Evolutionary conservation across 2,329 filamentous ascomycete genomes (phyloP).

Genomic region (Capronia coronata): DNA sequence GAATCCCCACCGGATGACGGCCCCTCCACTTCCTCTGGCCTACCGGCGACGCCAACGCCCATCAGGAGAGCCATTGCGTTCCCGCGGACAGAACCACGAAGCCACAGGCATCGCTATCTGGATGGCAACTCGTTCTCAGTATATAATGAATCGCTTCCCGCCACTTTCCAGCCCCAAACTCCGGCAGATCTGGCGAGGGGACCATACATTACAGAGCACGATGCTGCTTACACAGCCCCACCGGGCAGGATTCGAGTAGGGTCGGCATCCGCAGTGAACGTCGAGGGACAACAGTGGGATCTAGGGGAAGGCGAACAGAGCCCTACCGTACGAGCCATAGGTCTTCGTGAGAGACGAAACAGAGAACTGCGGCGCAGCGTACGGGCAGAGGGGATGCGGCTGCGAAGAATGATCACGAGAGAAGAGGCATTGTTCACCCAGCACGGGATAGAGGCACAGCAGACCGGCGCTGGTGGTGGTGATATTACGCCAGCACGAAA

Average conservation of each 20-base stretch:
- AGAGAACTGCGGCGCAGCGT: slow-evolving; percentile 23
- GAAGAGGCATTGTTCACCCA: slow-evolving; percentile 13
- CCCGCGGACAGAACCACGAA: slow-evolving; percentile 16
- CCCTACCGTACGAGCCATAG: slow-evolving; percentile 21
- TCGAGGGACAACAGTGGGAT: slow-evolving; percentile 6
- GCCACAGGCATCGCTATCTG: slow-evolving; percentile 15
- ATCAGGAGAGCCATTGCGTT: slow-evolving; percentile 7
- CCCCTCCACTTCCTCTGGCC: slow-evolving; percentile 5
- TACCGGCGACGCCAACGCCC: slow-evolving; percentile 14
- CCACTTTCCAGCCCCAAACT: slow-evolving; percentile 25
- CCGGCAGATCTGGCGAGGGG: slow-evolving; percentile 24
- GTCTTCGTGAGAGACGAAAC: slow-evolving; percentile 20
- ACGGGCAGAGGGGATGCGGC: slow-evolving; percentile 16
- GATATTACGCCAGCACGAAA: neutral
- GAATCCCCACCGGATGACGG: neutral
- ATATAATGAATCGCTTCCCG: slow-evolving; percentile 26
- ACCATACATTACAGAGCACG: slow-evolving; percentile 18
- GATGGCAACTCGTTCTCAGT: slow-evolving; percentile 25
- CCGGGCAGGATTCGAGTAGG: slow-evolving; percentile 20
- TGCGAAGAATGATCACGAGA: slow-evolving; percentile 18
- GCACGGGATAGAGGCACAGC: neutral
- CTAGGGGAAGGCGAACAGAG: slow-evolving; percentile 16
- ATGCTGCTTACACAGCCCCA: slow-evolving; percentile 26
- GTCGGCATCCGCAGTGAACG: neutral
- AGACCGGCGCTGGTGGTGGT: slow-evolving; percentile 1